phyloP scores from a whole-genome alignment of 768 basidiomycete genomes.

The Pluteus cervinus region DNA sequence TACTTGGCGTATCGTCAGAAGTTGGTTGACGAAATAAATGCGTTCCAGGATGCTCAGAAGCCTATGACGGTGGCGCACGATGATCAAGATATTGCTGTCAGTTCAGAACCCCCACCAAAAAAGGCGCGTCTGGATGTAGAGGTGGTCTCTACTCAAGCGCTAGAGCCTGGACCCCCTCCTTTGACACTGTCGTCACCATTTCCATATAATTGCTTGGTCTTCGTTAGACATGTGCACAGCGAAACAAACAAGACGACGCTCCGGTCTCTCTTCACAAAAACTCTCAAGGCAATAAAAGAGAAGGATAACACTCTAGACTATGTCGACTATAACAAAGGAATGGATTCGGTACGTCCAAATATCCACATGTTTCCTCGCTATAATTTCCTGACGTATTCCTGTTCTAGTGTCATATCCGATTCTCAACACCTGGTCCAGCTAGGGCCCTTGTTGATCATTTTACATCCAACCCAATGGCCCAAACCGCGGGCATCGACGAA shows the following conservation, averaged over 20 bases:
- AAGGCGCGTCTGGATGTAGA: background rate
- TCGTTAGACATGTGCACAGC: conserved; percentile 62
- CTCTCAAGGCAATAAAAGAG: conserved; percentile 24
- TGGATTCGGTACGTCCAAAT: conserved; percentile 52
- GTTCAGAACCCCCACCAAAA: conserved; percentile 1
- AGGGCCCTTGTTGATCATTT: conserved; percentile 41
- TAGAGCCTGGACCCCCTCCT: background rate
- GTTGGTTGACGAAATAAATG: conserved; percentile 44
- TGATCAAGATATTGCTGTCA: background rate
- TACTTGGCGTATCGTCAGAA: conserved; percentile 58
- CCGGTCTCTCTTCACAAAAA: conserved; percentile 45
- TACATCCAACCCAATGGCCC: conserved; percentile 23
- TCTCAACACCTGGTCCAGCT: conserved; percentile 47
- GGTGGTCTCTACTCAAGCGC: background rate
- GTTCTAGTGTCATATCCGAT: conserved; percentile 65
- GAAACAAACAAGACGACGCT: conserved; percentile 82
- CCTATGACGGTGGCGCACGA: background rate
- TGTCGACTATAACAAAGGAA: conserved; percentile 73
- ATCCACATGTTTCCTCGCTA: background rate
- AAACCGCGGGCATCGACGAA: conserved; percentile 53
- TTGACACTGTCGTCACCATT: conserved; percentile 33
- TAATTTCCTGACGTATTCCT: background rate
- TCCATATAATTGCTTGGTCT: conserved; percentile 64
- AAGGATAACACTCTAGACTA: conserved; percentile 47
- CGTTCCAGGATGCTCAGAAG: conserved; percentile 20